Conservation (phyloP, 768 basidiomycete species). For the Suillus placidus region DNA sequence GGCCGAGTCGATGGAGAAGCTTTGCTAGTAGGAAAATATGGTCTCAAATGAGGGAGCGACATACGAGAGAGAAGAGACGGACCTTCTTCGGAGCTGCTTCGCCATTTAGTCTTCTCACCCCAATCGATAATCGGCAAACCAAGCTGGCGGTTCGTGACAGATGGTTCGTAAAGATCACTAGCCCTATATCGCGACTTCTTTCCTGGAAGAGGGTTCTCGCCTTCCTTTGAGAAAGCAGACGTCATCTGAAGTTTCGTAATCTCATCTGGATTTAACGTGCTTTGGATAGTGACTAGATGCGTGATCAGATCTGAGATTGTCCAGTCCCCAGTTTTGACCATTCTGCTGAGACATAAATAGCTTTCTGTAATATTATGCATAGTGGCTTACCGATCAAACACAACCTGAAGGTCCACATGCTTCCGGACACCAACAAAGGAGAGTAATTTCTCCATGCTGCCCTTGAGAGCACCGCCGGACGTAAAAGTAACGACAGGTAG, state of each 20-base stretch:
- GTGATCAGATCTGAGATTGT: constrained; percentile 81
- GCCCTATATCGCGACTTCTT: constrained; percentile 57
- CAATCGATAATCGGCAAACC: constrained; percentile 87
- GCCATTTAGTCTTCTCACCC: constrained; percentile 81
- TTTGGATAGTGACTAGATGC: constrained; percentile 84
- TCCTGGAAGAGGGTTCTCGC: constrained; percentile 22
- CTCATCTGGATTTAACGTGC: constrained; percentile 60
- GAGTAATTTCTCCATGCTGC: constrained; percentile 69
- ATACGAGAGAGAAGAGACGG: constrained; percentile 10
- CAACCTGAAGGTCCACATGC: constrained; percentile 89
- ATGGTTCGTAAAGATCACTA: constrained; percentile 83
- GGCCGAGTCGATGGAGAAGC: constrained; percentile 72
- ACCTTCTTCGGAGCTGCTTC: constrained; percentile 85
- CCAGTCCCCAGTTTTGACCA: constrained; percentile 92
- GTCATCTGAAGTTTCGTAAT: constrained; percentile 59
- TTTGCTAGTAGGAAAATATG: constrained; percentile 54
- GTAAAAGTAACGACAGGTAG: constrained; percentile 77
- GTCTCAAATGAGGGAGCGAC: neutral
- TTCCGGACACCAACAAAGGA: constrained; percentile 80
- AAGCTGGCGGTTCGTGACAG: constrained; percentile 68
- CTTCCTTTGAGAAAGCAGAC: constrained; percentile 73
- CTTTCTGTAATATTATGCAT: neutral
- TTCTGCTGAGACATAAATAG: constrained; percentile 43
- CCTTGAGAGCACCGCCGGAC: constrained; percentile 64
- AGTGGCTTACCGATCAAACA: constrained; percentile 76